These are phyloP conservation scores for Termitomyces sp. DNA, from an alignment of 768 basidiomycete genomes.

Conservation along the genomic window DNA sequence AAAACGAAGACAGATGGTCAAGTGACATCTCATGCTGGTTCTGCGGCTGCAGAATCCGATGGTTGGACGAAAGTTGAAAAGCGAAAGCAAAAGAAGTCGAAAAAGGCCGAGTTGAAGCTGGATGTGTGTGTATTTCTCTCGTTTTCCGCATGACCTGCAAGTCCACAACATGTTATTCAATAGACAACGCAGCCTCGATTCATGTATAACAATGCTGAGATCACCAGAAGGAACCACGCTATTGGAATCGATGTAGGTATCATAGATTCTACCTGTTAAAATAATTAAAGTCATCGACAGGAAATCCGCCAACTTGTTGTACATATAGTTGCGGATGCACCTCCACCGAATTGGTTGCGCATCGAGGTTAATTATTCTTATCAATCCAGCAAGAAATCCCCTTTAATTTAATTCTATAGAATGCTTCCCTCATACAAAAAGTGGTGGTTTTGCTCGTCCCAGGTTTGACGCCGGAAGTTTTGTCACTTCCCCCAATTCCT, in stretches of 20 bases:
- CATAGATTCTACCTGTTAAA: not conserved
- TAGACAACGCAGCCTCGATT: constrained; percentile 67
- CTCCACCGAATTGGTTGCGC: constrained; percentile 84
- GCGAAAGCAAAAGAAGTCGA: constrained; percentile 67
- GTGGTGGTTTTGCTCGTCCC: constrained; percentile 81
- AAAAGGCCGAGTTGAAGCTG: constrained; percentile 52
- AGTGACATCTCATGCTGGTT: constrained; percentile 3
- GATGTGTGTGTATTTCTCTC: constrained; percentile 49
- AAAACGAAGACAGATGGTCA: constrained; percentile 33
- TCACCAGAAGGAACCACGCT: constrained; percentile 66
- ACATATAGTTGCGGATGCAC: constrained; percentile 77
- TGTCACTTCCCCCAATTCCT: constrained; percentile 68
- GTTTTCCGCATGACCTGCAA: constrained; percentile 10
- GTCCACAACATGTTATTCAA: not conserved
- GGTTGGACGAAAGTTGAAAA: constrained; percentile 73
- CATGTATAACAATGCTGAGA: constrained; percentile 79
- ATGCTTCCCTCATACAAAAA: constrained; percentile 68
- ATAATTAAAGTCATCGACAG: constrained; percentile 34
- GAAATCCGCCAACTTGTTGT: constrained; percentile 86
- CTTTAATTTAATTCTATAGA: constrained; percentile 38
- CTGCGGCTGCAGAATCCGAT: constrained; percentile 19
- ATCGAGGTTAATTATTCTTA: constrained; percentile 57
- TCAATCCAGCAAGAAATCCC: constrained; percentile 2
- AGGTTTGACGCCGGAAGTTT: constrained; percentile 75
- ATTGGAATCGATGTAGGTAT: constrained; percentile 75